phyloP scores from a whole-genome alignment of 768 basidiomycete genomes.

The Ephemerocybe angulata region DNA sequence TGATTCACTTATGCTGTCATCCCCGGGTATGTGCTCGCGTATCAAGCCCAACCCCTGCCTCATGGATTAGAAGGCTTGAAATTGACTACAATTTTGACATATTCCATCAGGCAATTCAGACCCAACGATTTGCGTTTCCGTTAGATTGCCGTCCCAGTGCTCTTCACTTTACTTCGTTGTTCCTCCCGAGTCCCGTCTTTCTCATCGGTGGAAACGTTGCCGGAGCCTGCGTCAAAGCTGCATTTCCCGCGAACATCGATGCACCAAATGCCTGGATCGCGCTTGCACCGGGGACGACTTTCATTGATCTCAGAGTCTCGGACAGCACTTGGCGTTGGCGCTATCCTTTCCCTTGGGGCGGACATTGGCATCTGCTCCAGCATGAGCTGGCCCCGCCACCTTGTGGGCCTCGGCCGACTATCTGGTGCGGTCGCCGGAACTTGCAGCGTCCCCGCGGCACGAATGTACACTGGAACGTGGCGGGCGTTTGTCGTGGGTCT shows the following conservation, averaged over 20 bases:
- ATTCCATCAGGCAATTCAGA: constrained; percentile 2
- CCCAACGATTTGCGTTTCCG: background rate
- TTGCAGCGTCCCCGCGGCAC: no score
- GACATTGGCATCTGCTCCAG: background rate
- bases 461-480: background rate
- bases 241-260: background rate
- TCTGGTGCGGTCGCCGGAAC: background rate
- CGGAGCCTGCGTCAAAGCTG: background rate
- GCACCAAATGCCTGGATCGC: no score
- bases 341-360: constrained; percentile 2
- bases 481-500: background rate
- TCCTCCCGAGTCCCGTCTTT: background rate
- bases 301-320: background rate
- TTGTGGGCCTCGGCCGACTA: no score
- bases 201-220: background rate
- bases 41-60: background rate
- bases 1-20: no score
- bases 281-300: no score
- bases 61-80: background rate
- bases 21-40: no score
- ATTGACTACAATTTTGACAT: background rate
- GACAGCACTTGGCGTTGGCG: background rate
- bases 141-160: no score
- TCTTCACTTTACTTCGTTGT: no score
- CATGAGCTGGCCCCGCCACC: no score